Evolutionary conservation across 2,329 filamentous ascomycete genomes (phyloP), one percentile per base, ranked within the genome.

Genomic region (Exophiala oligosperma): DNA sequence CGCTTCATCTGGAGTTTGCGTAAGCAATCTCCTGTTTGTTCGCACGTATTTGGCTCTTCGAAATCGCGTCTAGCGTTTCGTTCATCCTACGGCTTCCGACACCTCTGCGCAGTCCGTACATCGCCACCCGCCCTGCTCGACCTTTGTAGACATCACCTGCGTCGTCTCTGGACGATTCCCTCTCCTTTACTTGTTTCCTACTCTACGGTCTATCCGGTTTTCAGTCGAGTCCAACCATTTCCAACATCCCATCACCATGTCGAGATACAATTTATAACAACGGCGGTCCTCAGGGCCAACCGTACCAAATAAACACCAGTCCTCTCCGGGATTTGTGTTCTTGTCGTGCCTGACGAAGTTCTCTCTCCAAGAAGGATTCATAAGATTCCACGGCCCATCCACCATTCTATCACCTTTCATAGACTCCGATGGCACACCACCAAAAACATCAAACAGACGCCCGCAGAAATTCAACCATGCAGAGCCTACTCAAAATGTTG

Each of bases 401-500:
- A 35, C 11, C 23, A 29, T 32, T n/a, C 46, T 44, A 52, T 29
- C 17, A 21, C 17, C 38, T 5, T n/a, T 7, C 49, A 5, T 32
- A 23, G 48, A 11, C 35, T 49, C 49, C 37, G 6, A 61, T 64
- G 59, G 59, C 60, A 37, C 64, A 66, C 51, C 57, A 64, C 41
- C 59, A 64, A 44, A 59, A 57, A 58, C 57, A 67, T 24, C 57
- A 60, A 29, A 57, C 38, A 37, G 50, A 64, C 40, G 23, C 41
- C 7, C 48, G 52, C 38, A 57, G 46, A 56, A 40, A 24, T 24
- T 57, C 56, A 40, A 71, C 70, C 41, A 67, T 77, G 61, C 73
- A 76, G 52, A 74, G 72, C 56, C 64, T 76, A 14, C 65, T 76
- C 59, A 77, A 75, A 67, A 77, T 79, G 74, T 70, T 79, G 40